These are phyloP conservation scores for Hypoxylon sp. DNA, from an alignment of 2,329 filamentous ascomycete genomes.

Conservation along the genomic window DNA sequence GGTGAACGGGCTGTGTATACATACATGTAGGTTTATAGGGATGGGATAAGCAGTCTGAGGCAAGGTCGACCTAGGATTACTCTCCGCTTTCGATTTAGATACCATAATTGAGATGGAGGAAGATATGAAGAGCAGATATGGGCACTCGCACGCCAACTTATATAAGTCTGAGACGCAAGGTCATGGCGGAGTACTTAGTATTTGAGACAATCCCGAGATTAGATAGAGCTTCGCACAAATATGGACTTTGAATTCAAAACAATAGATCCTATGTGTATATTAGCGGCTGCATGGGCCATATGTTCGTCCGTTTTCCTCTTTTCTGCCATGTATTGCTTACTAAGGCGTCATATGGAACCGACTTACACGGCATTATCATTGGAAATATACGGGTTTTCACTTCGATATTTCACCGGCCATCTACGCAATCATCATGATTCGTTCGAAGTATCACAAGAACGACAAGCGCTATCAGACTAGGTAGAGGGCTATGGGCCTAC, in stretches of 20 bases:
- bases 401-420: neutral
- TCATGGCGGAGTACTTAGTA: neutral
- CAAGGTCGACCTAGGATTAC: neutral
- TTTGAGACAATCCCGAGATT: constrained; percentile 15
- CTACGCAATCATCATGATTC: neutral
- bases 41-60: neutral
- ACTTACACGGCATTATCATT: neutral
- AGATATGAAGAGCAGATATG: no score
- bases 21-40: neutral
- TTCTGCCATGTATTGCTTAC: neutral
- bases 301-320: neutral
- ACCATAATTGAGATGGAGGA: neutral
- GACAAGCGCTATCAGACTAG: neutral
- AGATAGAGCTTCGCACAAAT: neutral
- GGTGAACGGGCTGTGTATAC: neutral
- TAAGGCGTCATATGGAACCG: neutral
- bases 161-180: constrained; percentile 17
- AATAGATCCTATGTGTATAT: neutral
- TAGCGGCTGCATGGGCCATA: neutral
- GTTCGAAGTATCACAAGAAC: neutral
- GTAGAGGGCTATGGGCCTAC: neutral
- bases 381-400: neutral
- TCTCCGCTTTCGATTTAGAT: neutral
- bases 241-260: neutral
- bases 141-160: neutral